A percentile compares a stretch with the other conserved stretches of the same genome.
Evolutionary conservation across 768 basidiomycete genomes (phyloP).

Genomic region (Mrakia blollopis): DNA sequence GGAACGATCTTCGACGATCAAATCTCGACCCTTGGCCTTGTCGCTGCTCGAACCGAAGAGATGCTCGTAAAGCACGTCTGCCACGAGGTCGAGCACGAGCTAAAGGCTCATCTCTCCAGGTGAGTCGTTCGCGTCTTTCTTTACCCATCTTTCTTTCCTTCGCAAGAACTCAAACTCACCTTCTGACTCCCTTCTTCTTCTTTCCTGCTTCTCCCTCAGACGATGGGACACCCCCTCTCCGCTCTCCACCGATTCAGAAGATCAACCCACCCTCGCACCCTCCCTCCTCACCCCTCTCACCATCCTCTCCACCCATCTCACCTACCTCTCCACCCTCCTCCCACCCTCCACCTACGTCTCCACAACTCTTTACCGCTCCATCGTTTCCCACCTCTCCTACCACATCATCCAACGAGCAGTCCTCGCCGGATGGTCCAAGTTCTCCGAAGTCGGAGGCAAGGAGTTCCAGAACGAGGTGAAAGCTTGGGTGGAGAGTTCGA

Average conservation of each 20-base stretch:
- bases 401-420: constrained; percentile 80
- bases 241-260: constrained; percentile 37
- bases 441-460: constrained; percentile 59
- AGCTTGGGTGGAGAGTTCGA: constrained; percentile 77
- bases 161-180: too few relatives aligned
- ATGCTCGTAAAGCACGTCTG: constrained; percentile 79
- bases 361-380: constrained; percentile 62
- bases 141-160: background rate
- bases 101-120: constrained; percentile 67
- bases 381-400: constrained; percentile 63
- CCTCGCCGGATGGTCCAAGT: constrained; percentile 62
- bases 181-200: background rate
- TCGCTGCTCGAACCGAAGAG: constrained; percentile 70
- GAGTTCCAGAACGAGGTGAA: constrained; percentile 65
- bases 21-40: constrained; percentile 57
- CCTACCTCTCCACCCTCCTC: constrained; percentile 60
- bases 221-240: constrained; percentile 41
- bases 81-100: constrained; percentile 68
- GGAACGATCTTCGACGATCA: constrained; percentile 77
- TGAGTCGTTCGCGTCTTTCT: constrained; percentile 46
- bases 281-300: constrained; percentile 71
- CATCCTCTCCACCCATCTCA: constrained; percentile 71
- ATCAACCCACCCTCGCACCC: constrained; percentile 54
- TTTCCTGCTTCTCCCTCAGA: constrained; percentile 37
- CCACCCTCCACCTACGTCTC: constrained; percentile 55